Conservation (phyloP, 2,329 filamentous ascomycete species). For the Sporothrix humicola region DNA sequence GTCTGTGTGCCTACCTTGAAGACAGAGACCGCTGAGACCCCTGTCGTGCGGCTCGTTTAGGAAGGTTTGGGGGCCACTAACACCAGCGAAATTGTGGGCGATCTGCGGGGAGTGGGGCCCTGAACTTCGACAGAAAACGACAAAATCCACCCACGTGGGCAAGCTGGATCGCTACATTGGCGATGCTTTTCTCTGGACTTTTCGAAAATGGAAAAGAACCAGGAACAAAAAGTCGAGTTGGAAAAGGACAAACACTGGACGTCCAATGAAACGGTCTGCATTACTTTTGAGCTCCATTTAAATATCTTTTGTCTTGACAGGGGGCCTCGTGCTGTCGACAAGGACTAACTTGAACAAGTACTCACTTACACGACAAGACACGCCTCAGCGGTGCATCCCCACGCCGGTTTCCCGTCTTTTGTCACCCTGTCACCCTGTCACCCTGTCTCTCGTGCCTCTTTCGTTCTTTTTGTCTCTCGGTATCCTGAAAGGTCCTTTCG, state of each 20-base stretch:
- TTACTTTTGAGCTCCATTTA: not conserved
- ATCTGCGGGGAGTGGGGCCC: not conserved
- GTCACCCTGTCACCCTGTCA: not conserved
- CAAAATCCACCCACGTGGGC: constrained; percentile 19
- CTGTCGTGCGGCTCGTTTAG: constrained; percentile 11
- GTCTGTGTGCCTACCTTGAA: no score
- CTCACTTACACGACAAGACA: constrained; percentile 11
- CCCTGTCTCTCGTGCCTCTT: not conserved
- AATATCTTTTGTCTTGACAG: not conserved
- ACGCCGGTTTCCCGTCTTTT: not conserved
- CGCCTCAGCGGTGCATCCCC: not conserved
- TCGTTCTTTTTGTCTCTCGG: not conserved
- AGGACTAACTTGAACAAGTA: no score
- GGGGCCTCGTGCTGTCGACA: not conserved
- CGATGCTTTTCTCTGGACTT: not conserved
- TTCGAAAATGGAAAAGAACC: not conserved
- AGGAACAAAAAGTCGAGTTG: not conserved
- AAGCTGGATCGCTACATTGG: constrained; percentile 10
- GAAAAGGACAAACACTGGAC: not conserved
- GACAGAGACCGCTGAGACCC: not conserved
- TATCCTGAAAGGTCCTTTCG: constrained; percentile 18
- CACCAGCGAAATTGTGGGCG: not conserved
- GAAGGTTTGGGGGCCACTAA: constrained; percentile 2
- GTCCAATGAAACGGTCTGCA: not conserved
- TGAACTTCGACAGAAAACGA: not conserved